These are phyloP conservation scores for Umbelopsis vinacea DNA, from an alignment of 192 early-diverging fungal genomes.

Conservation along the genomic window DNA sequence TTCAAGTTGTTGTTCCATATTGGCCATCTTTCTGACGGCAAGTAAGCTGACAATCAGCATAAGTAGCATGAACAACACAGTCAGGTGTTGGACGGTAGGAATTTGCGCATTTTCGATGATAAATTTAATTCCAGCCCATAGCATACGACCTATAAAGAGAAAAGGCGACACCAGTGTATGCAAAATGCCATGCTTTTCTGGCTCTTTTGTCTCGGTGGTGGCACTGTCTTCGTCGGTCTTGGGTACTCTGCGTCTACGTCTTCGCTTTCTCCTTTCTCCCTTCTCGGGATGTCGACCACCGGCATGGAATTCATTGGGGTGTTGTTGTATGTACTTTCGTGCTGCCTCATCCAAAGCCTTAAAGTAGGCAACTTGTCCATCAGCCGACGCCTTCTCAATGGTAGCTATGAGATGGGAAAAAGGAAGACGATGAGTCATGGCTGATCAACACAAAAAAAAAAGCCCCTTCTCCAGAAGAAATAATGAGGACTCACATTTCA, in stretches of 20 bases:
- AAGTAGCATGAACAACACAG: conserved; percentile 4
- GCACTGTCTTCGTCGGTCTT: background rate
- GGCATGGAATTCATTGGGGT: conserved; percentile 43
- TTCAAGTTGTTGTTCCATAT: conserved; percentile 6
- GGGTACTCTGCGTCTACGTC: background rate
- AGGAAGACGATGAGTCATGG: background rate
- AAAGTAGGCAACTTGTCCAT: conserved; percentile 52
- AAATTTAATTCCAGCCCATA: conserved; percentile 5
- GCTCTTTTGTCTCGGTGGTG: background rate
- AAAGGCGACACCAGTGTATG: conserved; percentile 4
- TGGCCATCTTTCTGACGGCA: conserved; percentile 7
- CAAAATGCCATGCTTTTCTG: background rate
- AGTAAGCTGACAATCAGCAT: background rate
- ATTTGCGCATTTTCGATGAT: conserved; percentile 3
- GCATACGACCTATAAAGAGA: background rate
- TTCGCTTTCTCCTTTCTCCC: background rate
- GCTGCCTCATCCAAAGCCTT: conserved; percentile 44
- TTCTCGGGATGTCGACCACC: background rate
- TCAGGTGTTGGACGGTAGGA: conserved; percentile 1
- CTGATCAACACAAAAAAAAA: background rate
- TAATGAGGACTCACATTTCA: conserved; percentile 61
- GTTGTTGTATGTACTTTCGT: conserved; percentile 45
- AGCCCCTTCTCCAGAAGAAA: no score
- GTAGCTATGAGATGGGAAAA: conserved; percentile 33
- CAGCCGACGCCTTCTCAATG: conserved; percentile 56